Evolutionary conservation across 2,329 filamentous ascomycete genomes (phyloP), one percentile per base, ranked within the genome.

Genomic region (Ophiostoma ulmi): DNA sequence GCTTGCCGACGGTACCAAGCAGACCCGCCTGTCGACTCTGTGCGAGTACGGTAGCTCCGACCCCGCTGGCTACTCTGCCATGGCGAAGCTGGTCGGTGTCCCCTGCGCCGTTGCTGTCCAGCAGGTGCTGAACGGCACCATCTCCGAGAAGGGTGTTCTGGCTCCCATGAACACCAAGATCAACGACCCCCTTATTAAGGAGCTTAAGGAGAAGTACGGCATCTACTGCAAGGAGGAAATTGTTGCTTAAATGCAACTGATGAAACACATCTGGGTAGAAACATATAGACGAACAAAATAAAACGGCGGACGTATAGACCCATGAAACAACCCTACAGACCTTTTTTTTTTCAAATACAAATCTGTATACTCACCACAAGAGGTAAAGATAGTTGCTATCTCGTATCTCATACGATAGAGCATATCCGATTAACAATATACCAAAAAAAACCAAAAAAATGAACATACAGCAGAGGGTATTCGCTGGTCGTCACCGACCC

Each of bases 1-100:
- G 84, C 84, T 90, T 81, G 89, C 90, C 81, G 91, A 95, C 78
- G 93, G 93, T 76, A 87, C 82, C 78, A 87, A 86, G 79, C 88
- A 96, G 83, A 93, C 89, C 64, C 85, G 90, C 74, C 94, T 91
- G 35, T 92, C 90, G 61, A 97, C 93, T 0, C 87, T 97, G 20
- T 85, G 84, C 77, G 92, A 96, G 79, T 94, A 96, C 80, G 93
- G 93, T 66, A 73, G 71, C 72, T 55, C 70, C 11, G 74, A 73
- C n/a, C 72, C 72, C 13, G 85, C 87, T 75, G 91, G 91, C 44
- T 96, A 94, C 83, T 90, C 86, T 4, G 88, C 91, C 75, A 97
- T 97, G 93, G 92, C 91, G 65, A 91, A 89, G 80, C 81, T 93
- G 63, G 74, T 96, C 70, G 92, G 92, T 77, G 84, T 93, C 5